Percentiles rank a stretch among this genome's conserved stretches.
Evolutionary conservation across 2,329 filamentous ascomycete genomes (phyloP).

Genomic region (Aspergillus ibericus): DNA sequence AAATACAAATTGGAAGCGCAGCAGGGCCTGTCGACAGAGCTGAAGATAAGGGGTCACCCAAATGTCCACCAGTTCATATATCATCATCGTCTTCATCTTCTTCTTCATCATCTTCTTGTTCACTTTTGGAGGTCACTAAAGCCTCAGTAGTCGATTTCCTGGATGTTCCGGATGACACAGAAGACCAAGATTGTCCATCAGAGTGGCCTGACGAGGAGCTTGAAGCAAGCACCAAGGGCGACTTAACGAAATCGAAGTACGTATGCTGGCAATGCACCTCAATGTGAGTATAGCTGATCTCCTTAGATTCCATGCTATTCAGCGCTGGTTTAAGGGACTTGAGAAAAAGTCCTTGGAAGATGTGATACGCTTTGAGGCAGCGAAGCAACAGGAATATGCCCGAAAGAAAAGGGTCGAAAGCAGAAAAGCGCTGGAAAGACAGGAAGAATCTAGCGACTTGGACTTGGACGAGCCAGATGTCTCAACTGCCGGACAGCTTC

Average conservation of each 20-base stretch:
- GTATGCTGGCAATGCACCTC: not conserved
- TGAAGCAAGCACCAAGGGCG: not conserved
- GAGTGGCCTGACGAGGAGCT: not conserved
- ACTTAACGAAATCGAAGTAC: not conserved
- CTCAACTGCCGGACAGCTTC: not conserved
- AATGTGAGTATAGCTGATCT: not conserved
- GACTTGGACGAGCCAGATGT: not conserved
- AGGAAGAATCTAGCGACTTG: not conserved
- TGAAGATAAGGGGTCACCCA: not conserved
- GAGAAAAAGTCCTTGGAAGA: constrained; percentile 10
- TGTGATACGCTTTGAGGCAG: constrained; percentile 10
- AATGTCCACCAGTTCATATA: not conserved
- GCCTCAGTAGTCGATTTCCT: not conserved
- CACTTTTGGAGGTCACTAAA: not conserved
- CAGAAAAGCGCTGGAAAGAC: not conserved
- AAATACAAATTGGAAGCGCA: not conserved
- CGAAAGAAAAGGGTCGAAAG: constrained; percentile 8
- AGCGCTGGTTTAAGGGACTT: constrained; percentile 10
- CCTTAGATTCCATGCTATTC: constrained; percentile 11
- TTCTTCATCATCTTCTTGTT: no score
- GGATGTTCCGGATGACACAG: not conserved
- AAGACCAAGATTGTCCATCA: not conserved
- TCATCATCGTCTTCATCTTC: not conserved
- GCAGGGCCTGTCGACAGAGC: not conserved
- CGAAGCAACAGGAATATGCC: constrained; percentile 5